Base-by-base conservation (phyloP, 768 basidiomycete genomes). In the Rhizopogon roseolus region DNA sequence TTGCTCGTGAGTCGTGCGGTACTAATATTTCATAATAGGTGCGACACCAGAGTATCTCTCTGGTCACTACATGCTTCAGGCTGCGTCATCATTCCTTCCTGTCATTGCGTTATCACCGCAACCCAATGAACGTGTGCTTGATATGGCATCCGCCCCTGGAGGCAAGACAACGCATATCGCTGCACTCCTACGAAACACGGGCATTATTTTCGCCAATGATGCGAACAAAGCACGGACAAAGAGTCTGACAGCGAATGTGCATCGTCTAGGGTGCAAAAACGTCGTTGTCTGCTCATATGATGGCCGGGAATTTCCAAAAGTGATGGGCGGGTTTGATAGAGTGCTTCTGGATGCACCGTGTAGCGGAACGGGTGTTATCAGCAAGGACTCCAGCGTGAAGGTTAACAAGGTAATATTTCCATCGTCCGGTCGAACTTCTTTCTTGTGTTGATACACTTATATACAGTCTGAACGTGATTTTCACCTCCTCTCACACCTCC, bases 41-140 rank as follows among this genome's bases (percentile, higher is more conserved):
- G 97, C 97, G 6, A 98, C 97, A 2, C 97, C 97, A 10, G 97
- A 99, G 73, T 99, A 99, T 71, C 84, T 99, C 38, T 94, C 97
- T 0, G 97, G 97, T 2, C 95, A 99, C 67, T 99, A 99, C 72
- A 98, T 99, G 92, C 88, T 98, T 25, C 97, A 99, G 76, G 93
- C 97, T 6, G 97, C 97, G 10, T 96, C 94, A 5, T 98, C 97
- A 1, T 98, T 99, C 80, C 81, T 99, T n/a, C 97, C 97, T 51
- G 97, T 98, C 64, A 95, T 98, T 58, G 93, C 97, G 4, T 86
- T 99, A 38, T 77, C 83, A 25, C 97, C 97, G 5, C 89, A 95
- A 64, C 93, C 93, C 2, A 82, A 90, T 55, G 97, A 98, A 65
- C 88, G 95, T 10, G 83, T 98, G 10, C 80, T 99, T 54, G 97